These are phyloP conservation scores for Dissophora globulifera DNA, from an alignment of 192 early-diverging fungal genomes.

Conservation along the genomic window DNA sequence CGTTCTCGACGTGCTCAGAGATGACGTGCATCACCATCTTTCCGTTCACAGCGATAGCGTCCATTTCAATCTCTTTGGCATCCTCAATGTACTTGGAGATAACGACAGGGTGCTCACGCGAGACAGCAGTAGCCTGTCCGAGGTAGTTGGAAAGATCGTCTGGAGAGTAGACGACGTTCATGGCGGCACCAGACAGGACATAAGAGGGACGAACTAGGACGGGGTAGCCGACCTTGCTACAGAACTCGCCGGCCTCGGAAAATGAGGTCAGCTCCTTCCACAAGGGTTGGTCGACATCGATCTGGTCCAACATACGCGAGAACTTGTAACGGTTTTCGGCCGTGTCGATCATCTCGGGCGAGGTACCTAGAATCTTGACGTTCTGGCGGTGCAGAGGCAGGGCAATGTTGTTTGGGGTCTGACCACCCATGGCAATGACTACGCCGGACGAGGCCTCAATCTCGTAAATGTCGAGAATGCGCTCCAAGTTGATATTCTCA, in stretches of 20 bases:
- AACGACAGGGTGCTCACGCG: slow-evolving; percentile 94
- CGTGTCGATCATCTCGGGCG: slow-evolving; percentile 95
- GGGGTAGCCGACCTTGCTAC: slow-evolving; percentile 90
- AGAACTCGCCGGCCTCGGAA: slow-evolving; percentile 88
- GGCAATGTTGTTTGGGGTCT: slow-evolving; percentile 98
- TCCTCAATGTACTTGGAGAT: slow-evolving; percentile 99
- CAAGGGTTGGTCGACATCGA: slow-evolving; percentile 95
- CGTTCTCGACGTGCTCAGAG: slow-evolving; percentile 99
- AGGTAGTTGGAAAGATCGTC: slow-evolving; percentile 89
- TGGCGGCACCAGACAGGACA: slow-evolving; percentile 98
- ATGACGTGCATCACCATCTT: slow-evolving; percentile 94
- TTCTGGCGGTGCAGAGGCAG: slow-evolving; percentile 89
- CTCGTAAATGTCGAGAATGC: slow-evolving; percentile 97
- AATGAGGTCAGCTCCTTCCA: slow-evolving; percentile 96
- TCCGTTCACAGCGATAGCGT: slow-evolving; percentile 95
- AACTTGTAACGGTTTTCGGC: slow-evolving; percentile 99
- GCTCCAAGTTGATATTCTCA: slow-evolving; percentile 93
- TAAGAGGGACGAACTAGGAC: slow-evolving; percentile 98
- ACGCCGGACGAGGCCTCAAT: slow-evolving; percentile 86
- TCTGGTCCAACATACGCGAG: slow-evolving; percentile 95
- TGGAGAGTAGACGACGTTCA: slow-evolving; percentile 91
- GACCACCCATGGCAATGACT: slow-evolving; percentile 96
- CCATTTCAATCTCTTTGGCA: slow-evolving; percentile 98
- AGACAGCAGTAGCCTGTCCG: slow-evolving; percentile 90
- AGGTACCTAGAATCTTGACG: slow-evolving; percentile 94